Evolutionary conservation across 2,329 filamentous ascomycete species (phyloP).

Genomic region (Penicillium sp.): DNA sequence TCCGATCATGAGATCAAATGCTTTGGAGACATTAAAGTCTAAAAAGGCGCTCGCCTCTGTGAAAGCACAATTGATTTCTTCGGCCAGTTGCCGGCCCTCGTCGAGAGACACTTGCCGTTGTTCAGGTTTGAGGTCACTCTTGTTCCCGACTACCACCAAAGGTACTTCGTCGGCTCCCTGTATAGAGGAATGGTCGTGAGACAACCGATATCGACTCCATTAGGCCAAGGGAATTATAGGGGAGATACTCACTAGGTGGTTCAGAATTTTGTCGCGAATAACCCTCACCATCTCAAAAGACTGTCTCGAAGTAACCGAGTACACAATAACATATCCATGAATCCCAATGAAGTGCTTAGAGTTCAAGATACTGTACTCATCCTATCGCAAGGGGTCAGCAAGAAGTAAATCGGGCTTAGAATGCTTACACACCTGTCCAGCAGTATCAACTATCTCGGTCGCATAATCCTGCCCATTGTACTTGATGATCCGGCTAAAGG

Average conservation of each 20-base stretch:
- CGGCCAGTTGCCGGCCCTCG: slow-evolving; percentile 77
- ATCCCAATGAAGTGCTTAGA: slow-evolving; percentile 99
- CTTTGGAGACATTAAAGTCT: slow-evolving; percentile 88
- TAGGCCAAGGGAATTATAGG: not conserved
- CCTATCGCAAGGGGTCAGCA: slow-evolving; percentile 52
- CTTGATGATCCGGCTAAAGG: slow-evolving; percentile 92
- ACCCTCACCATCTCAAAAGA: slow-evolving; percentile 98
- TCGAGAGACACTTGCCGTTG: slow-evolving; percentile 86
- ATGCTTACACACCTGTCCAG: slow-evolving; percentile 68
- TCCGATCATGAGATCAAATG: slow-evolving; percentile 89
- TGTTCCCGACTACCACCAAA: slow-evolving; percentile 94
- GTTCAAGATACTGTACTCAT: slow-evolving; percentile 98
- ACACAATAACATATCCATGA: slow-evolving; percentile 97
- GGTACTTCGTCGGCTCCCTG: slow-evolving; percentile 90
- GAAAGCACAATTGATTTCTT: slow-evolving; percentile 88
- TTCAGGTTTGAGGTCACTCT: slow-evolving; percentile 87
- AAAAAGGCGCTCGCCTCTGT: slow-evolving; percentile 92
- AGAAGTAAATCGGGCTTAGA: slow-evolving; percentile 16
- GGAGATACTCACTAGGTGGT: slow-evolving; percentile 69
- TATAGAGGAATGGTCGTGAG: slow-evolving; percentile 1
- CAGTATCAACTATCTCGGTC: slow-evolving; percentile 97
- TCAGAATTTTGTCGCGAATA: slow-evolving; percentile 94
- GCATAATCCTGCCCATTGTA: slow-evolving; percentile 90
- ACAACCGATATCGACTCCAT: not conserved
- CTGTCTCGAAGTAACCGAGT: slow-evolving; percentile 90